Evolutionary conservation across 768 basidiomycete species (phyloP).

Genomic region (Agrocybe praecox): DNA sequence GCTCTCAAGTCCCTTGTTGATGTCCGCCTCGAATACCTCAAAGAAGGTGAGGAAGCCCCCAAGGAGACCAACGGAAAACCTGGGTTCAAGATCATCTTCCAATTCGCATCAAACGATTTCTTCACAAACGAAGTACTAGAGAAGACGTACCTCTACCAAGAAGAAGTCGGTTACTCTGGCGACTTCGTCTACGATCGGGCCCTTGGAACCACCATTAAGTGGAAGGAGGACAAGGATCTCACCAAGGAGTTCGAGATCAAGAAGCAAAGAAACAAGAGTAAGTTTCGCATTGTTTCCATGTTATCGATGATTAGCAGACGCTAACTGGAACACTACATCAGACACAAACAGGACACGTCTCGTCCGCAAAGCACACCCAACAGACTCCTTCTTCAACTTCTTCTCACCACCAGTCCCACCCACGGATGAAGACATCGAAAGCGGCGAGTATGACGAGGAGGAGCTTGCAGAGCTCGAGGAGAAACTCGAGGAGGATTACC

Average conservation of each 20-base stretch:
- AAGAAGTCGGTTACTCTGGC: slow-evolving; percentile 92
- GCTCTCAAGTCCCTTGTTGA: slow-evolving; percentile 86
- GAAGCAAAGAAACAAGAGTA: slow-evolving; percentile 99
- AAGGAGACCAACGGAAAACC: slow-evolving; percentile 64
- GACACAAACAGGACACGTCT: slow-evolving; percentile 85
- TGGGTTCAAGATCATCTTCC: slow-evolving; percentile 91
- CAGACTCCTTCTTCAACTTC: slow-evolving; percentile 99
- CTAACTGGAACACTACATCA: slow-evolving; percentile 23
- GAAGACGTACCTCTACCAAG: slow-evolving; percentile 94
- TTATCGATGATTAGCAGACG: neutral
- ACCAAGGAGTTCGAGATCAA: slow-evolving; percentile 98
- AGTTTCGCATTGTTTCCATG: slow-evolving; percentile 22
- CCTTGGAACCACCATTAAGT: slow-evolving; percentile 90
- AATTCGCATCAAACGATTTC: slow-evolving; percentile 82
- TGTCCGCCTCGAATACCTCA: slow-evolving; percentile 78
- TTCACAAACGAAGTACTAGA: slow-evolving; percentile 83
- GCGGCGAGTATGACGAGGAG: slow-evolving; percentile 76
- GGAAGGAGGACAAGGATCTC: slow-evolving; percentile 98
- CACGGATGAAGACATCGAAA: slow-evolving; percentile 65
- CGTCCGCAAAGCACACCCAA: slow-evolving; percentile 84
- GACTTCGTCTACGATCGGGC: slow-evolving; percentile 97
- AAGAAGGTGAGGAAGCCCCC: slow-evolving; percentile 37
- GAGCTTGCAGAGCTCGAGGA: slow-evolving; percentile 91
- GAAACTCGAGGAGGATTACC: slow-evolving; percentile 95
- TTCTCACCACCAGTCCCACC: slow-evolving; percentile 85